These are phyloP conservation scores for Phaeosphaeria sp. DNA, from an alignment of 2,329 filamentous ascomycete genomes.

Conservation along the genomic window DNA sequence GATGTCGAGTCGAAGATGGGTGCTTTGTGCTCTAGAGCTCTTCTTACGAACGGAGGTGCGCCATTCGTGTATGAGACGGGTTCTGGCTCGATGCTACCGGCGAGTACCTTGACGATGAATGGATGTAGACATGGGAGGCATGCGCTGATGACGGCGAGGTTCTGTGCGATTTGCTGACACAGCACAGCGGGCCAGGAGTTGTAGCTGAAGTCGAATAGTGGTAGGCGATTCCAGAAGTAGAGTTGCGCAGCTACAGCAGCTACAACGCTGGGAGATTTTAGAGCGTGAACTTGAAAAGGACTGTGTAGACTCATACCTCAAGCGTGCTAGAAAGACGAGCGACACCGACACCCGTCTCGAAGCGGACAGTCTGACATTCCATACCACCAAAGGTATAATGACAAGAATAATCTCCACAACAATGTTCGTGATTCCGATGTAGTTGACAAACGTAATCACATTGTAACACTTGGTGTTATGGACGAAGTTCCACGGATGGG, in stretches of 20 bases:
- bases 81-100: constrained; percentile 20
- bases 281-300: neutral
- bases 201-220: constrained; percentile 16
- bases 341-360: constrained; percentile 33
- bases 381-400: constrained; percentile 34
- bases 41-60: neutral
- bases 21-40: constrained; percentile 8
- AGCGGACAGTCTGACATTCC: constrained; percentile 30
- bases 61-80: constrained; percentile 9
- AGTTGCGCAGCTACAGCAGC: constrained; percentile 28
- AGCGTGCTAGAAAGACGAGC: constrained; percentile 26
- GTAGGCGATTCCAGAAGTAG: constrained; percentile 27
- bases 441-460: constrained; percentile 33
- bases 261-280: constrained; percentile 27
- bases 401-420: constrained; percentile 33
- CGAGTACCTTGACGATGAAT: constrained; percentile 29
- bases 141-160: constrained; percentile 37
- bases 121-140: constrained; percentile 34
- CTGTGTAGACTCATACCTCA: constrained; percentile 21
- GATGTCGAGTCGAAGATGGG: constrained; percentile 10
- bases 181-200: constrained; percentile 28
- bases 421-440: constrained; percentile 36
- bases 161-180: constrained; percentile 36
- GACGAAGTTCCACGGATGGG: constrained; percentile 26
- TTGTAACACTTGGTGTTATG: constrained; percentile 25